Evolutionary conservation across 176 grass and related monocot species (phyloP), one percentile per base, ranked within the genome.

Genomic region (Aegilops speltoides): DNA sequence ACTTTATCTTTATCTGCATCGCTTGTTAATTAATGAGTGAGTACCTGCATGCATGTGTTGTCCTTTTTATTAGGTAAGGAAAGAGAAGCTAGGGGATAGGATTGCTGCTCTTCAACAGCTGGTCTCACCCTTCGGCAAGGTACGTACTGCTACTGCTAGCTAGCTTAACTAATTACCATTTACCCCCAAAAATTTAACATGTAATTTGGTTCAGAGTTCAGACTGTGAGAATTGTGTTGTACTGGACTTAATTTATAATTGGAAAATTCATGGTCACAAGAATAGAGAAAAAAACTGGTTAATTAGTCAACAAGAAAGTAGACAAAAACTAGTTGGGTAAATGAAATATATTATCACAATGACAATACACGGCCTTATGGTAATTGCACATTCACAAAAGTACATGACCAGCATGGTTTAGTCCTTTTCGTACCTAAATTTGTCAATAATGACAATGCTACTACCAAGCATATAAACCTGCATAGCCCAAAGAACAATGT

Each of bases 61-160:
- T 76, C 62, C 63, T 79, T 86, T 46, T 46, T 82, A 59, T 79
- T 84, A 99, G 97, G 97, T 88, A 70, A 96, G 94, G 80, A 99
- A 98, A 80, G 97, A 98, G 92, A 98, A 96, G 86, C 69, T 98
- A 38, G 97, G 96, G 19, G 97, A 98, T 88, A 93, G 97, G 63
- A 96, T 98, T 78, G 94, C 97, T 66, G 97, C 97, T 50, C 92
- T 98, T 88, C 97, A 96, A 84, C 94, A 98, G 65, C 83, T 98
- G 19, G 97, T 98, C 26, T 93, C 94, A 63, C 96, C 97, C 23
- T 96, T 98, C 78, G 92, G 97, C 64, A 98, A 98, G 93, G 96
- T 98, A 91, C 12, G 19, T 5, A 61, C 54, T 57, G 45, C 45
- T 50, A 16, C 46, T 16, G 46, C 46, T 16, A 16, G 46, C 46